Evolutionary conservation across 805 yeast genomes (phyloP), one percentile per base, ranked within the genome.

Genomic region (Myxozyma udenii): DNA sequence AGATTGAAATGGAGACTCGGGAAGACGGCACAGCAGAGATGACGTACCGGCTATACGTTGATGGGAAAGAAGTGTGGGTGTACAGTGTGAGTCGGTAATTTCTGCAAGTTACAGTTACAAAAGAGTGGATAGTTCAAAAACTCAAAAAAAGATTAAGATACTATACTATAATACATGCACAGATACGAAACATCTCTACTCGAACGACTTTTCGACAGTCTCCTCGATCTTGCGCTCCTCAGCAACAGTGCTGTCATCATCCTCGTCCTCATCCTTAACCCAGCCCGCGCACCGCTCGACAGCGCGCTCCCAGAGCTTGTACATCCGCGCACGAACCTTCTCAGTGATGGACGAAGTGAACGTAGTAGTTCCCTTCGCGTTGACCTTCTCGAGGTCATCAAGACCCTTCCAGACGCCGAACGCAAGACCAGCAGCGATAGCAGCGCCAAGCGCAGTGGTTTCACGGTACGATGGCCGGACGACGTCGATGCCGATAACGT

Each of bases 391-490:
- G 40, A 86, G 85, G 53, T 89, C 96, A 46, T 78, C 83, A 56
- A 89, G 71, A 60, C 81, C 79, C 50, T 75, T 75, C 96, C 96
- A 90, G 42, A 88, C 68, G 40, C 74, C 71, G 51, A 86, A 77
- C 12, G 80, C 80, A 63, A 89, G 72, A 11, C 96, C 96, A 2
- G 98, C 95, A 25, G 96, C 96, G 60, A 91, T 85, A 3, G 97
- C 96, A 5, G 96, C 95, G 25, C 98, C 98, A 57, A 90, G 76
- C 0, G 97, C 96, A 3, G 97, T 90, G 66, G 96, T 88, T 70
- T 90, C 98, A 32, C 87, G 74, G 67, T 84, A 85, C 28, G 80
- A 78, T 1, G 96, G 89, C 62, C 96, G 77, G 61, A 80, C 78
- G 39, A 90, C 91, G 24, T 83, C 80, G 1, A 93, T 91, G 2